Percentiles rank a stretch among this genome's conserved stretches.
These are phyloP conservation scores for Botryosphaeria agaves DNA, from an alignment of 2,329 filamentous ascomycete species.

Conservation along the genomic window DNA sequence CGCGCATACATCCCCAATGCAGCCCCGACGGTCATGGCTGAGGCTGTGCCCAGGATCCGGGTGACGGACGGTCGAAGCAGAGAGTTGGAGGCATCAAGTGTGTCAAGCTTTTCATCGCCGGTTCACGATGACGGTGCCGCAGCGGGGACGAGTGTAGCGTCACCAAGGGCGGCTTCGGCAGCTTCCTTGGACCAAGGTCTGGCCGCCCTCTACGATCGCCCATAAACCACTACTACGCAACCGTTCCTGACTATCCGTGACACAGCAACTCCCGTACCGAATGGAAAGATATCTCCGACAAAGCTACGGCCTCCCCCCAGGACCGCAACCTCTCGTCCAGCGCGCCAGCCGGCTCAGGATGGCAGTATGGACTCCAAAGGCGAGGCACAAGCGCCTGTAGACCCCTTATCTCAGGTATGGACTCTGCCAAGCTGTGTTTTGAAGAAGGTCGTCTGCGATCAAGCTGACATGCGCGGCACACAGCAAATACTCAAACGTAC, in stretches of 20 bases:
- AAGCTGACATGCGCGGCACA: constrained; percentile 7
- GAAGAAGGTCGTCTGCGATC: too few species aligned
- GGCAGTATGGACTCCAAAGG: constrained; percentile 8
- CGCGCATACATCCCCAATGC: background rate
- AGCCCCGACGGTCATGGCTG: constrained; percentile 12
- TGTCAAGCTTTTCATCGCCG: too few species aligned
- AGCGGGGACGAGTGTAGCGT: too few species aligned
- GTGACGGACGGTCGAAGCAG: too few species aligned
- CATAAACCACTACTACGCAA: too few species aligned
- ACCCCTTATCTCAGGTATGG: constrained; percentile 50
- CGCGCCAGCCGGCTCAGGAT: constrained; percentile 5
- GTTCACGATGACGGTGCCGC: too few species aligned
- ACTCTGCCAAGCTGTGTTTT: too few species aligned
- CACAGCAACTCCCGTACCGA: background rate
- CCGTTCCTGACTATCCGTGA: too few species aligned
- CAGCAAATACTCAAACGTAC: constrained; percentile 46
- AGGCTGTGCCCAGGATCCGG: constrained; percentile 24
- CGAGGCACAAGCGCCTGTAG: constrained; percentile 32
- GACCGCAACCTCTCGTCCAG: background rate
- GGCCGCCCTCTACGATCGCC: too few species aligned
- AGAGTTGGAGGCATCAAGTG: too few species aligned
- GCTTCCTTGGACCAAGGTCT: too few species aligned
- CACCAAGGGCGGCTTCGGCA: too few species aligned
- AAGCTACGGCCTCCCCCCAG: constrained; percentile 1
- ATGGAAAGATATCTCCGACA: background rate